Evolutionary conservation across 306 rosid genomes (phyloP), one percentile per base, ranked within the genome.

Genomic region (Geum urbanum): DNA sequence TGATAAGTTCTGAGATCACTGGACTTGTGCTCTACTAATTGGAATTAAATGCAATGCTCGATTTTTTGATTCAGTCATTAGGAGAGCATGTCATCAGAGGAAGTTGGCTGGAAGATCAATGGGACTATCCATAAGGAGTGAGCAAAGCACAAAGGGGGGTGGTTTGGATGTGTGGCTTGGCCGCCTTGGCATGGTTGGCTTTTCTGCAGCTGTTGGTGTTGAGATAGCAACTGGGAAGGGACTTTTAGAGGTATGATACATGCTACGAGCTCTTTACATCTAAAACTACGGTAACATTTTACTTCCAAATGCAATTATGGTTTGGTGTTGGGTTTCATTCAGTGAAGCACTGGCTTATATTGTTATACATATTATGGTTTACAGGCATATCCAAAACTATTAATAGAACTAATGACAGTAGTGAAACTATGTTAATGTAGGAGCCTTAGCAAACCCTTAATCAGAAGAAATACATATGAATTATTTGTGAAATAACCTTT

Each of bases 141-240:
- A 89, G 78, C 97, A 91, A 79, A 79, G 80, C 47, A 64, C 86
- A n/a, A 76, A 80, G 76, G 83, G 73, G 49, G 87, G 86, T 14
- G 64, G 85, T 77, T 66, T 91, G 86, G 97, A 94, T 74, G 87
- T 90, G 43, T 91, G 96, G 97, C 84, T 91, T 4, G 95, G 97
- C 61, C 84, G 98, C 74, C n/a, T 76, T 9, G 97, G 95, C 62
- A 94, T 94, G 98, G 76, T 94, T 70, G 95, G 98, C 52, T 94
- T 94, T 82, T 87, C 97, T 16, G 78, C 58, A 8, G 98, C 96
- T 68, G 74, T 90, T 35, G 70, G 76, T 63, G 90, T 90, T 60
- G 98, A 92, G 90, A 63, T 92, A 72, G 72, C 88, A 20, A 88
- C 97, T 0, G 97, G 98, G 39, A 92, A 84, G 82, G 98, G 98